Percentiles rank a stretch among this genome's conserved stretches.
phyloP scores from a whole-genome alignment of 345 rosid genomes.

The Syzygium grande region DNA sequence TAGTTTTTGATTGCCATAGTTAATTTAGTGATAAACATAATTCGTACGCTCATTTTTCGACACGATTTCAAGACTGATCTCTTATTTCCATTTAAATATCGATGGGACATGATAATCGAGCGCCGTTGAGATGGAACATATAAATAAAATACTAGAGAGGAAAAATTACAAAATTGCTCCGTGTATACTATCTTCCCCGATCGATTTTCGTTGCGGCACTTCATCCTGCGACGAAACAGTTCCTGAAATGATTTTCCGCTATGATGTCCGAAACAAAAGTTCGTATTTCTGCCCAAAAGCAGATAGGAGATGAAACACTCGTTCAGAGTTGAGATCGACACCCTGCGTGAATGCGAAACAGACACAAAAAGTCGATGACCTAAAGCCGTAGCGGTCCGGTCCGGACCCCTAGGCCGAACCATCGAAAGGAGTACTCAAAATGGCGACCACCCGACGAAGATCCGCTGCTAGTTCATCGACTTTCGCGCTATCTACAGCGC shows the following conservation, averaged over 20 bases:
- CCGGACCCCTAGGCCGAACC: background rate
- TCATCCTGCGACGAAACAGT: no score
- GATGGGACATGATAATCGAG: background rate
- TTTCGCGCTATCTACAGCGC: background rate
- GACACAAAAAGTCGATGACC: background rate
- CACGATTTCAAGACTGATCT: background rate
- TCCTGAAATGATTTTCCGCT: background rate
- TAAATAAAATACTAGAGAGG: background rate
- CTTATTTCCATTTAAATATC: background rate
- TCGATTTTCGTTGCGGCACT: background rate
- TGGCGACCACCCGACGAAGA: background rate
- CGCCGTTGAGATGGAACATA: background rate
- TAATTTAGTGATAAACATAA: background rate
- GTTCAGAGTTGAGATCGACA: background rate
- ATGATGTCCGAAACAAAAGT: no score
- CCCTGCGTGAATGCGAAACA: no score
- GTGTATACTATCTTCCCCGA: background rate
- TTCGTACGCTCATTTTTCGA: background rate
- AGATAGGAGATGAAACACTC: no score
- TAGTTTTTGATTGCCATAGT: background rate
- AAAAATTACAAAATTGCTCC: rapidly evolving
- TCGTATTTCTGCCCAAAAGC: no score
- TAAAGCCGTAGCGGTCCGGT: background rate
- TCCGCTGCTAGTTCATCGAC: background rate
- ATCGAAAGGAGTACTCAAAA: background rate